These are phyloP conservation scores for Bipolaris bicolor DNA, from an alignment of 2,329 filamentous ascomycete genomes.

Conservation along the genomic window DNA sequence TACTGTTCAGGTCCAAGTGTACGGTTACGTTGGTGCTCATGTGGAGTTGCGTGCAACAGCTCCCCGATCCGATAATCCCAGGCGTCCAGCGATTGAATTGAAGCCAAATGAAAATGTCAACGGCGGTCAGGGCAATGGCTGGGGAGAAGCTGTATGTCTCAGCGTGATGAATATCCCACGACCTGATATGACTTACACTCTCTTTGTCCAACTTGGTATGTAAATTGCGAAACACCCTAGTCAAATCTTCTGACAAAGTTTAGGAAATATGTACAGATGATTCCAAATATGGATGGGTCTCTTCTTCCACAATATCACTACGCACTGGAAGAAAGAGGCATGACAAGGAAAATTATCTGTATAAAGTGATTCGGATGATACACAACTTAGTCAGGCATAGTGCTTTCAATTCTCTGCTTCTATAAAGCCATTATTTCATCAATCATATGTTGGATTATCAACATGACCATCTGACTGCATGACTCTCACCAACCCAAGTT, in stretches of 20 bases:
- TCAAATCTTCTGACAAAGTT: not conserved
- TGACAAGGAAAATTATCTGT: not conserved
- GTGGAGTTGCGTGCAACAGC: not conserved
- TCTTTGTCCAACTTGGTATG: not conserved
- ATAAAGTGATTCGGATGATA: not conserved
- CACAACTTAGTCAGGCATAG: not conserved
- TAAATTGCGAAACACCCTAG: not conserved
- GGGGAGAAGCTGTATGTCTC: not conserved
- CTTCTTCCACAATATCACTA: not conserved
- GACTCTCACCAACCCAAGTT: constrained; percentile 31
- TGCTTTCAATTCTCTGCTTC: not conserved
- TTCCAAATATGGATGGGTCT: not conserved
- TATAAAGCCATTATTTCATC: not conserved
- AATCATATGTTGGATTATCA: not conserved
- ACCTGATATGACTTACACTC: not conserved
- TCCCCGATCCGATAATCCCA: not conserved
- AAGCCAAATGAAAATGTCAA: not conserved
- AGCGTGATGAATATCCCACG: not conserved
- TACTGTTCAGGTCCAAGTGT: not conserved
- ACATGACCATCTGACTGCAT: too few species aligned
- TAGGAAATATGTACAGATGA: not conserved
- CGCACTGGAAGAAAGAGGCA: not conserved
- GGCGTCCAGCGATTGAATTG: not conserved
- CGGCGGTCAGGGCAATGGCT: not conserved
- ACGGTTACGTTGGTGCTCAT: not conserved